Conservation (phyloP, 2,329 filamentous ascomycete species). For the Coleophoma cylindrospora region DNA sequence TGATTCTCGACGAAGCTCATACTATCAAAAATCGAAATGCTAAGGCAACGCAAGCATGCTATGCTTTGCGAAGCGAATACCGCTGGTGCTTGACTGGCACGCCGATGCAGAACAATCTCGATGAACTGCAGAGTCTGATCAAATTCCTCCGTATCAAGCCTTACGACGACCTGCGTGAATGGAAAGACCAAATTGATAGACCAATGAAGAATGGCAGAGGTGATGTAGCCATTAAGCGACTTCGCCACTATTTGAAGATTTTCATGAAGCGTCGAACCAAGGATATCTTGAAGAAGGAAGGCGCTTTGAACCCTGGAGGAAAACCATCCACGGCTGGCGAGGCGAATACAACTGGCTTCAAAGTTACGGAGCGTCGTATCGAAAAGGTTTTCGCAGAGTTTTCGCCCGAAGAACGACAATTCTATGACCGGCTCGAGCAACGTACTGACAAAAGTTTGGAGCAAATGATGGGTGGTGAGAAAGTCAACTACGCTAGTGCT, state of each 20-base stretch:
- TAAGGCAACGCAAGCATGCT: conserved; percentile 91
- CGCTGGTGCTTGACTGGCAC: conserved; percentile 96
- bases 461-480: conserved; percentile 76
- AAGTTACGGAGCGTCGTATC: conserved; percentile 87
- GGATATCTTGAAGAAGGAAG: conserved; percentile 86
- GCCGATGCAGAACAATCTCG: conserved; percentile 96
- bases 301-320: conserved; percentile 72
- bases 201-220: conserved; percentile 89
- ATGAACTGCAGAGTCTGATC: conserved; percentile 91
- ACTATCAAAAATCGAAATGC: conserved; percentile 98
- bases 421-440: conserved; percentile 79
- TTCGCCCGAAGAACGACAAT: conserved; percentile 71
- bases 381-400: conserved; percentile 76
- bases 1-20: conserved; percentile 94
- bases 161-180: conserved; percentile 78
- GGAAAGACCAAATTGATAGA: conserved; percentile 86
- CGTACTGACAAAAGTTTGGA: conserved; percentile 84
- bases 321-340: conserved; percentile 44
- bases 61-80: conserved; percentile 77
- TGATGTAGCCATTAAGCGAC: conserved; percentile 78
- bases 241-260: conserved; percentile 80
- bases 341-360: conserved; percentile 63
- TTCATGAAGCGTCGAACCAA: conserved; percentile 99
- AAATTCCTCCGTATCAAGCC: conserved; percentile 89
- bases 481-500: conserved; percentile 88